Evolutionary conservation across 2,329 filamentous ascomycete species (phyloP), one percentile per base, ranked within the genome.

Genomic region (Fusarium bactridioides): DNA sequence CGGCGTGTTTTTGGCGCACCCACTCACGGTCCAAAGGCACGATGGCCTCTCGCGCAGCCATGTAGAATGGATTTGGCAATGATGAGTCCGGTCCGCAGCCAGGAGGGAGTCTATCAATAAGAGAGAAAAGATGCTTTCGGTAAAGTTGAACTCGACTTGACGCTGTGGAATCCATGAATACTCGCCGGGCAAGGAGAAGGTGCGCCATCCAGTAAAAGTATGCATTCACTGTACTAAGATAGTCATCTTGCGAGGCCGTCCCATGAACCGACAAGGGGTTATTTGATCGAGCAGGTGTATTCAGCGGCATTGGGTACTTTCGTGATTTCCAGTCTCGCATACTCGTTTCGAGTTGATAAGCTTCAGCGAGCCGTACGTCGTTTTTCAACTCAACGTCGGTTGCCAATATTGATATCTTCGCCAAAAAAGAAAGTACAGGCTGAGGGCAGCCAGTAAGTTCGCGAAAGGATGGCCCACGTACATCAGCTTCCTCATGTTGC

Each of bases 211-310:
- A 53, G n/a, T 53, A 38, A 38, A 37, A 53, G 18, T 23, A 38
- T 27, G 19, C 50, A 53, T 35, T 38, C 5, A 38, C n/a, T 4
- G 18, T 38, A 12, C 35, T 35, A 3, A 53, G 50, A 21, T 53
- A 19, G 9, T 27, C 31, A 25, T 38, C 33, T 53, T 53, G 33
- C 2, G 18, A 45, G 9, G 12, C 15, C n/a, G n/a, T 11, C 6
- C 15, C 4, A 15, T 10, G 1, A 12, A 6, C 12, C 10, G 25
- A 27, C 4, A 47, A 4, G 25, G 19, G 4, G 6, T 6, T 29
- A 3, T 15, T 47, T 27, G 25, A 27, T 21, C 3, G 9, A 47
- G 12, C 4, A 27, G 25, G 25, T 47, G 2, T 7, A 16, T 15
- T 21, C 12, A 27, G 19, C 10, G 25, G 44, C 25, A 27, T 27